Conservation (phyloP, 192 early-diverging fungal species). For the Coemansia sp. region DNA sequence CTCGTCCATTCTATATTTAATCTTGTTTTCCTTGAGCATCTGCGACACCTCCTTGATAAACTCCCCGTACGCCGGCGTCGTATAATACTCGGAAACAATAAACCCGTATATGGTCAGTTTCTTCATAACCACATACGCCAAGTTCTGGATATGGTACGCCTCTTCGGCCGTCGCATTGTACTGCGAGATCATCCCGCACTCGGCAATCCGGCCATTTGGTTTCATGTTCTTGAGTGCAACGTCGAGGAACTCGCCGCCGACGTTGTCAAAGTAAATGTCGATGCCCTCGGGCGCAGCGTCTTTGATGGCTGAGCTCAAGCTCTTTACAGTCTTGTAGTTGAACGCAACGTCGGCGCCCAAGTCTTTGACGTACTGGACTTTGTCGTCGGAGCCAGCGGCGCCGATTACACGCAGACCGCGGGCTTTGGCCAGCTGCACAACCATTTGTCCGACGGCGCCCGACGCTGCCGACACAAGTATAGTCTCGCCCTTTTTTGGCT, state of each 20-base stretch:
- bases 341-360: conserved; percentile 81
- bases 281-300: conserved; percentile 74
- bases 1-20: conserved; percentile 61
- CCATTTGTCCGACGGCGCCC: conserved; percentile 77
- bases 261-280: conserved; percentile 86
- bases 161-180: conserved; percentile 61
- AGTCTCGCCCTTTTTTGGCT: conserved; percentile 81
- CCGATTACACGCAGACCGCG: conserved; percentile 82
- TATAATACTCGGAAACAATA: conserved; percentile 58
- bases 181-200: conserved; percentile 77
- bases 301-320: conserved; percentile 53
- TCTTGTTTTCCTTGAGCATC: conserved; percentile 62
- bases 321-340: conserved; percentile 86
- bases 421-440: conserved; percentile 78
- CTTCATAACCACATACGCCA: conserved; percentile 58
- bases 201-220: conserved; percentile 63
- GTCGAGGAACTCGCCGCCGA: conserved; percentile 80
- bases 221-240: conserved; percentile 65
- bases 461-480: conserved; percentile 79
- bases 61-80: conserved; percentile 45
- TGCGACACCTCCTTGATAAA: conserved; percentile 61
- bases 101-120: conserved; percentile 67
- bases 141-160: conserved; percentile 61
- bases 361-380: conserved; percentile 68
- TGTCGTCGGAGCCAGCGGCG: conserved; percentile 80